phyloP scores from a whole-genome alignment of 78 protist species.

The Dictyostelium citrinum region DNA sequence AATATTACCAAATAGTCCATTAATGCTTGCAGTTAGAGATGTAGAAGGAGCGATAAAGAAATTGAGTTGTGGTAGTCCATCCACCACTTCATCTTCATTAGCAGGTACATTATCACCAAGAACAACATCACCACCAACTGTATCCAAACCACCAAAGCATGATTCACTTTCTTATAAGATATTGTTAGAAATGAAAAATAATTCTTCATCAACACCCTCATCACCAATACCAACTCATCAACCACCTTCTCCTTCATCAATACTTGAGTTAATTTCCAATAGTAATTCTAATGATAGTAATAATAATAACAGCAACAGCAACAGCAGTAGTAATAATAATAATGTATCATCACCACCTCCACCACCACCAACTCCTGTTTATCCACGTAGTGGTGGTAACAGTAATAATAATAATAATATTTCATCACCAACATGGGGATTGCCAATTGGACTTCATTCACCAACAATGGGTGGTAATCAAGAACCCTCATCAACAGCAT shows the following conservation, averaged over 20 bases:
- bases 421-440: not conserved
- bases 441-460: not conserved
- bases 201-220: conserved; percentile 31
- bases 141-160: not conserved
- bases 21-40: not conserved
- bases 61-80: not conserved
- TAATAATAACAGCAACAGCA: too few species aligned
- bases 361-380: not conserved
- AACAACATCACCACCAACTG: not conserved
- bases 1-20: conserved; percentile 2
- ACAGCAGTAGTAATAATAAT: not conserved
- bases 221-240: conserved; percentile 42
- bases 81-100: not conserved
- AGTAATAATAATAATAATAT: not conserved
- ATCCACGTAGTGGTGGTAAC: not conserved
- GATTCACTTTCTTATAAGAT: conserved; percentile 52
- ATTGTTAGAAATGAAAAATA: conserved; percentile 57
- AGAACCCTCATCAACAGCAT: not conserved
- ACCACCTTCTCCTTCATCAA: conserved; percentile 27
- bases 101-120: not conserved
- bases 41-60: not conserved
- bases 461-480: not conserved
- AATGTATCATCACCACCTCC: not conserved
- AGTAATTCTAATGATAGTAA: not conserved
- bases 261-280: not conserved